Evolutionary conservation across 257 asterid genomes (phyloP).

Genomic region (Hygrophila difformis): DNA sequence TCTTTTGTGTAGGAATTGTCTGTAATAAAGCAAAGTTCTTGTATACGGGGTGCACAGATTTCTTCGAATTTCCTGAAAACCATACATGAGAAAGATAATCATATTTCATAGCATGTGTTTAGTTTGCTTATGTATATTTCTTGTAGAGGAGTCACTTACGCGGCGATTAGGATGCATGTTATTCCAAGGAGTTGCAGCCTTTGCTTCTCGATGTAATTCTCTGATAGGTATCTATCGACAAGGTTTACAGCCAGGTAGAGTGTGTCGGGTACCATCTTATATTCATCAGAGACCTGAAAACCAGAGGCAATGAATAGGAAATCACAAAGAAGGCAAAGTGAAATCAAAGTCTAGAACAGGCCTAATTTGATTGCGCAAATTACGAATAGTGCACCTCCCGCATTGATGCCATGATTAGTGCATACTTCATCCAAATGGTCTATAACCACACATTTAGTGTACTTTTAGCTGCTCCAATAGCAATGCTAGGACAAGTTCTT

Average conservation of each 20-base stretch:
- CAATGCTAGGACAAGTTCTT: background rate
- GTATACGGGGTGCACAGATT: conserved; percentile 88
- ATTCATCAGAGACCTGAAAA: conserved; percentile 91
- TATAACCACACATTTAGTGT: no score
- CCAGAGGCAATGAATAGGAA: background rate
- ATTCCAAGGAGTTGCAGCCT: conserved; percentile 92
- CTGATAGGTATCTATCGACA: conserved; percentile 81
- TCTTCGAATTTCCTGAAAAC: conserved; percentile 82
- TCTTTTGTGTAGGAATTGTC: conserved; percentile 83
- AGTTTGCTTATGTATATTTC: no score
- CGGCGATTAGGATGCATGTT: conserved; percentile 96
- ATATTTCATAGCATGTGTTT: no score
- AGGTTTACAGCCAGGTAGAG: conserved; percentile 94
- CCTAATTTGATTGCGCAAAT: no score
- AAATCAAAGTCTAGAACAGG: no score
- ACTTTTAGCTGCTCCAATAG: no score
- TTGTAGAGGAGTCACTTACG: conserved; percentile 42
- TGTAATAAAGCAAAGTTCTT: conserved; percentile 87
- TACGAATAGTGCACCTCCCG: no score
- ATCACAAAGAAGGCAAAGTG: no score
- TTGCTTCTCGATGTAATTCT: conserved; percentile 66
- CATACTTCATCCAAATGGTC: no score
- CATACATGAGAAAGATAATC: conserved; percentile 7
- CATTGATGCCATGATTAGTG: no score
- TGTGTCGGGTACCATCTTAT: conserved; percentile 84